Conservation (phyloP, 1,139 yeast genomes). For the Zygosaccharomyces sapae region DNA sequence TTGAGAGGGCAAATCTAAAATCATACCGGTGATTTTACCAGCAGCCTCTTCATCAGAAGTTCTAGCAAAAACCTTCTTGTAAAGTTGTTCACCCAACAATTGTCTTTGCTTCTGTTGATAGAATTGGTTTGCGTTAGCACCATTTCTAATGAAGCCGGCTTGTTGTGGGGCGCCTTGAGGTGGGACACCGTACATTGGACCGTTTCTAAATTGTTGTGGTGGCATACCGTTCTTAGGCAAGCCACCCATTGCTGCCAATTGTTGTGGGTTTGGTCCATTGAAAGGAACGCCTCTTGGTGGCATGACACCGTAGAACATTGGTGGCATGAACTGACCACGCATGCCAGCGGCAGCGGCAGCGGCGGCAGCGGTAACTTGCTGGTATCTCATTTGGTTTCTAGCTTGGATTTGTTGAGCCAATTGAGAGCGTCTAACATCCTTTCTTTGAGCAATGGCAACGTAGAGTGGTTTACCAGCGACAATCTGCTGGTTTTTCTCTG, state of each 20-base stretch:
- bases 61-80: constrained; percentile 88
- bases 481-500: constrained; percentile 98
- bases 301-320: constrained; percentile 80
- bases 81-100: constrained; percentile 95
- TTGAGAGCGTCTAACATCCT: constrained; percentile 96
- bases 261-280: constrained; percentile 86
- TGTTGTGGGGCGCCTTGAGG: constrained; percentile 57
- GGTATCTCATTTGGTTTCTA: constrained; percentile 97
- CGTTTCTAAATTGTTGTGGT: constrained; percentile 52
- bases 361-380: constrained; percentile 77
- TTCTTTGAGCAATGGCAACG: constrained; percentile 98
- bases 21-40: constrained; percentile 99
- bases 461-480: constrained; percentile 93
- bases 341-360: constrained; percentile 51
- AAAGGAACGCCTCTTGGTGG: constrained; percentile 87
- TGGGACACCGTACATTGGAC: constrained; percentile 82
- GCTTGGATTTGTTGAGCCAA: constrained; percentile 97
- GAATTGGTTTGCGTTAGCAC: constrained; percentile 44
- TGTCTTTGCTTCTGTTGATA: constrained; percentile 77
- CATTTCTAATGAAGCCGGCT: constrained; percentile 41
- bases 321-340: constrained; percentile 94
- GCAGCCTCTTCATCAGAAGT: constrained; percentile 95
- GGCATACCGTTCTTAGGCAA: constrained; percentile 66
- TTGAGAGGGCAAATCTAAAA: constrained; percentile 89
- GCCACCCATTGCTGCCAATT: constrained; percentile 49